Conservation (phyloP, 2,329 filamentous ascomycete species). For the Catunica adiposa region DNA sequence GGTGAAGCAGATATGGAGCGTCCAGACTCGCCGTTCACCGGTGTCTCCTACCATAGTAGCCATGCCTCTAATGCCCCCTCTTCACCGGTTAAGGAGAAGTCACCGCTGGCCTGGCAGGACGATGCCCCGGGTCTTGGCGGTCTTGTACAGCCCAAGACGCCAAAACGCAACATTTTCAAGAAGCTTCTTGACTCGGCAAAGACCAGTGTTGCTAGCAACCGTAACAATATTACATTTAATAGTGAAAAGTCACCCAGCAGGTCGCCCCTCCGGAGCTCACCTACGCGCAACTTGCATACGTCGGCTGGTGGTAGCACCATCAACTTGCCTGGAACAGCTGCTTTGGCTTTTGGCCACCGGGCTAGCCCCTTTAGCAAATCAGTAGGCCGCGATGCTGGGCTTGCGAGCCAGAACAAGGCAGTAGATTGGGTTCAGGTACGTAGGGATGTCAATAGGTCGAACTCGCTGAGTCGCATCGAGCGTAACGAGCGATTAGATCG, state of each 20-base stretch:
- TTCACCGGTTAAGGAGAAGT: slow-evolving; percentile 23
- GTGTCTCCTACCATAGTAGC: slow-evolving; percentile 81
- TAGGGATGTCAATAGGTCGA: slow-evolving; percentile 87
- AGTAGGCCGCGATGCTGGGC: slow-evolving; percentile 53
- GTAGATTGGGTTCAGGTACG: slow-evolving; percentile 96
- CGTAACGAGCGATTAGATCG: slow-evolving; percentile 68
- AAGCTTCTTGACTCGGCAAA: slow-evolving; percentile 90
- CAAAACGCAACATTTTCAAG: slow-evolving; percentile 83
- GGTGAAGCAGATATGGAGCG: slow-evolving; percentile 35
- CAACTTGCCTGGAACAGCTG: slow-evolving; percentile 17
- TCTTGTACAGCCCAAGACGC: slow-evolving; percentile 56
- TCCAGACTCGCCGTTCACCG: slow-evolving; percentile 51
- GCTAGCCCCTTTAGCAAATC: slow-evolving; percentile 27
- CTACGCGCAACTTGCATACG: slow-evolving; percentile 16
- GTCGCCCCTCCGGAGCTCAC: slow-evolving; percentile 22
- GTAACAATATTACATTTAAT: slow-evolving; percentile 60
- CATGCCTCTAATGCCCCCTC: slow-evolving; percentile 45
- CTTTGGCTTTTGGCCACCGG: slow-evolving; percentile 19
- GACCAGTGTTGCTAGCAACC: slow-evolving; percentile 76
- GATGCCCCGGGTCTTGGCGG: slow-evolving; percentile 63
- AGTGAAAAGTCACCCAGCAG: slow-evolving; percentile 16
- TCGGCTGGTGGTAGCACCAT: slow-evolving; percentile 29
- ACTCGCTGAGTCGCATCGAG: slow-evolving; percentile 81
- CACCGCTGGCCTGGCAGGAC: slow-evolving; percentile 48
- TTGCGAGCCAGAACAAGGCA: slow-evolving; percentile 29